These are phyloP conservation scores for Combretum micranthum DNA, from an alignment of 345 rosid genomes.

Conservation along the genomic window DNA sequence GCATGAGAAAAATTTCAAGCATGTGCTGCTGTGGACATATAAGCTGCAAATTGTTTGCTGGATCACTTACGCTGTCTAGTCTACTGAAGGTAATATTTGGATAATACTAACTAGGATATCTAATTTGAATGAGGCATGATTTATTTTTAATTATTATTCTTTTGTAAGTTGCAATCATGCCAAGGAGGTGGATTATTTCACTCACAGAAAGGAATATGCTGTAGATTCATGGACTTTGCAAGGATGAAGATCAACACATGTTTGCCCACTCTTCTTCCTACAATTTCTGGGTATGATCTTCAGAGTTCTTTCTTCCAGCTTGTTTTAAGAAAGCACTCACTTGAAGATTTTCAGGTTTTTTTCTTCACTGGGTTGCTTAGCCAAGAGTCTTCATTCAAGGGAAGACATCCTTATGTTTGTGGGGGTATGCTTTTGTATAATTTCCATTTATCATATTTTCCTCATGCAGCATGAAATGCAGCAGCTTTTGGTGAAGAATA, in stretches of 20 bases:
- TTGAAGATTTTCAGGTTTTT: slow-evolving; percentile 26
- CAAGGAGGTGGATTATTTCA: too few species aligned
- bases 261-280: slow-evolving; percentile 4
- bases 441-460: background rate
- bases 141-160: too few species aligned
- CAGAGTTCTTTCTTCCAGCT: background rate
- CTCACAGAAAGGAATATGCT: background rate
- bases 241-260: slow-evolving; percentile 14
- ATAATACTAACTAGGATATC: too few species aligned
- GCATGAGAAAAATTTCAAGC: too few species aligned
- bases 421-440: slow-evolving; percentile 27
- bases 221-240: slow-evolving; percentile 36
- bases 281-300: slow-evolving; percentile 30
- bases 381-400: slow-evolving; percentile 26
- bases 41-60: too few species aligned
- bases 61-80: too few species aligned
- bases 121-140: too few species aligned
- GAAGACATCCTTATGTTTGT: slow-evolving; percentile 25
- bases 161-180: too few species aligned
- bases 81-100: too few species aligned
- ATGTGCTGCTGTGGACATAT: too few species aligned
- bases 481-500: too few species aligned
- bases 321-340: slow-evolving; percentile 5
- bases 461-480: too few species aligned
- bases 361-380: slow-evolving; percentile 27